Conservation (phyloP, 805 yeast genomes). For the Starmerella asiatica region DNA sequence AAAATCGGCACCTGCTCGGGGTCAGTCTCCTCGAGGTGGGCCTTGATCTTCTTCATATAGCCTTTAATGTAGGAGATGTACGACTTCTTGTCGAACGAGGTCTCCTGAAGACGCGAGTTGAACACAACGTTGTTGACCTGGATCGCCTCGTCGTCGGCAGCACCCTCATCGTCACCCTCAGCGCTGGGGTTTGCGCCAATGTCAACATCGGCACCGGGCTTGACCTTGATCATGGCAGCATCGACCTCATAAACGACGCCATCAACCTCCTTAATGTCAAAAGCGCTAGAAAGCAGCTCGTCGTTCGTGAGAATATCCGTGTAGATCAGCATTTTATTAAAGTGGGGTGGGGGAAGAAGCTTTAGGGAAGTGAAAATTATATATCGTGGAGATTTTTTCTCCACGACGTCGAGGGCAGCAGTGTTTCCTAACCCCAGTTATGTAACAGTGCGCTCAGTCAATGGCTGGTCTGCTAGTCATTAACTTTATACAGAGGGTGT, state of each 20-base stretch:
- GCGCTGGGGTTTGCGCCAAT: constrained; percentile 99
- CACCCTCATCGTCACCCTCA: constrained; percentile 74
- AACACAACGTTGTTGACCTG: constrained; percentile 95
- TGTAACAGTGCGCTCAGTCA: no score
- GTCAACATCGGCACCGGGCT: constrained; percentile 78
- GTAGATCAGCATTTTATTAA: constrained; percentile 28
- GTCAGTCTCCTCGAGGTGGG: constrained; percentile 70
- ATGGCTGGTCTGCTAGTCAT: no score
- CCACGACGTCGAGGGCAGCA: no score
- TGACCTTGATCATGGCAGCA: constrained; percentile 82
- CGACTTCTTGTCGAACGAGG: constrained; percentile 95
- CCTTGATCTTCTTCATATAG: constrained; percentile 95
- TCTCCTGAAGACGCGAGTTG: constrained; percentile 96
- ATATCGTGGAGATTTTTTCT: constrained; percentile 1
- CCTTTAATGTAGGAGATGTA: constrained; percentile 94
- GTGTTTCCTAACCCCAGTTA: no score
- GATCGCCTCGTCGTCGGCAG: constrained; percentile 80
- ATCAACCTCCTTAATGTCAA: constrained; percentile 76
- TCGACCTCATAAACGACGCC: constrained; percentile 92
- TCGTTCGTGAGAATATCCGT: constrained; percentile 82
- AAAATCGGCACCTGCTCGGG: constrained; percentile 80
- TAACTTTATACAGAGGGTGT: no score
- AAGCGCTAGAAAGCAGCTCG: constrained; percentile 90
- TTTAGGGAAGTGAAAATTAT: not conserved
- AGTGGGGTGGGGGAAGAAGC: constrained; percentile 2